Evolutionary conservation across 2,329 filamentous ascomycete species (phyloP), one percentile per base, ranked within the genome.

Genomic region (Beauveria varroae): DNA sequence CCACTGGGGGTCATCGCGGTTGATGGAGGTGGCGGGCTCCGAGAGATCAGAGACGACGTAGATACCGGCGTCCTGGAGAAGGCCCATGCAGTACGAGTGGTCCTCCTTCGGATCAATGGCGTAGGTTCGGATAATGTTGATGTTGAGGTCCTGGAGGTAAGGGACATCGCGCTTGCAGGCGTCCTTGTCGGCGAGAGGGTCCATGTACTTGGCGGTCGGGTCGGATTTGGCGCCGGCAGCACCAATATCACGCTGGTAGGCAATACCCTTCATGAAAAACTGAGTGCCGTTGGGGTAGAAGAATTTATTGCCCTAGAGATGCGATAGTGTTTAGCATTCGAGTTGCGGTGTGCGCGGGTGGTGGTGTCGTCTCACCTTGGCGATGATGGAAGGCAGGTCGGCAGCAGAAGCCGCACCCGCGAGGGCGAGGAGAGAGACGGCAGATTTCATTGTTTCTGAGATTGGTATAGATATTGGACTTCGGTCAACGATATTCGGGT

Each of bases 71-170:
- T 89, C 85, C 62, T 89, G 82, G 55, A 99, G 84, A 66, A 91
- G 74, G 67, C 82, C 79, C 93, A 99, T 97, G 80, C 95, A 98
- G 57, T 81, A 82, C 59, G 82, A 80, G 79, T 99, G 95, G 77
- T 96, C 81, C 67, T 81, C 75, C 18, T 81, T 84, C 26, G 93
- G 90, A 78, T 98, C 85, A 70, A 98, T 86, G 69, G 93, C 92
- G 75, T 99, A 99, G 61, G 95, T 93, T 75, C 95, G 93, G 75
- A 99, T 93, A 69, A 87, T 86, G 79, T 99, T 99, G 76, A 92
- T 96, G 65, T 86, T 82, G 64, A 97, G 84, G 74, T 91, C 79
- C 72, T 83, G 74, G 67, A 99, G 82, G 69, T 90, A 85, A 52
- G 91, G 91, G 54, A 99, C 84, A 73, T 99, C 95, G 69, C 93